Evolutionary conservation across 2,329 filamentous ascomycete species (phyloP).

Genomic region (Periglandula ipomoeae): DNA sequence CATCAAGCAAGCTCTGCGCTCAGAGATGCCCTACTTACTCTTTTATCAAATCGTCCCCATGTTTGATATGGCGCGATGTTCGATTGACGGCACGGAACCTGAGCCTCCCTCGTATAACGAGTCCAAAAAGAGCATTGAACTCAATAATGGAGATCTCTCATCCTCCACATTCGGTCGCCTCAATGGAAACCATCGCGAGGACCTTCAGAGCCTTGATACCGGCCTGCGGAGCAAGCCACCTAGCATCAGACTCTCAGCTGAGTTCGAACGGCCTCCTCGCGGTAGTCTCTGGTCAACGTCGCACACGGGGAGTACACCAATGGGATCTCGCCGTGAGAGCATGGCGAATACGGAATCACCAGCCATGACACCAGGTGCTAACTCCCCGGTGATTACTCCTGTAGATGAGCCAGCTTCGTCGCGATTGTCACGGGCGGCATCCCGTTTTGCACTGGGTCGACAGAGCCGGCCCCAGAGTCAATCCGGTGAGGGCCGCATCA

Average conservation of each 20-base stretch:
- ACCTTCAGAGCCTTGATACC: constrained; percentile 14
- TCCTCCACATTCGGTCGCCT: constrained; percentile 3
- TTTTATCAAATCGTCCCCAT: constrained; percentile 94
- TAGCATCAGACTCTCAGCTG: constrained; percentile 47
- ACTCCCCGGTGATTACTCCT: constrained; percentile 32
- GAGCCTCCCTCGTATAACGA: constrained; percentile 53
- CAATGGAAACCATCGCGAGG: constrained; percentile 14
- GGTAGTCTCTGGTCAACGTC: constrained; percentile 35
- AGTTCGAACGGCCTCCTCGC: constrained; percentile 40
- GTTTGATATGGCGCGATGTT: constrained; percentile 51
- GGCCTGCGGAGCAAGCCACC: constrained; percentile 28
- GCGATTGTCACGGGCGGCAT: constrained; percentile 48
- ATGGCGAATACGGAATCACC: constrained; percentile 39
- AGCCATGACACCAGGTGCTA: constrained; percentile 24
- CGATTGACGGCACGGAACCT: constrained; percentile 35
- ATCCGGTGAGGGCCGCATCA: constrained; percentile 48
- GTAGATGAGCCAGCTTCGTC: constrained; percentile 45
- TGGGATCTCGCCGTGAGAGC: constrained; percentile 40
- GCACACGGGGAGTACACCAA: constrained; percentile 21
- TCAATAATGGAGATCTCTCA: constrained; percentile 15
- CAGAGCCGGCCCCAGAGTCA: constrained; percentile 50
- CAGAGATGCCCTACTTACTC: constrained; percentile 88
- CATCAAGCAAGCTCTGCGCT: constrained; percentile 61
- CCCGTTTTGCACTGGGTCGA: constrained; percentile 39
- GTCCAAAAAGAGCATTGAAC: constrained; percentile 33